Conservation (phyloP, 23 red algal species). For the Gracilaria gracilis region DNA sequence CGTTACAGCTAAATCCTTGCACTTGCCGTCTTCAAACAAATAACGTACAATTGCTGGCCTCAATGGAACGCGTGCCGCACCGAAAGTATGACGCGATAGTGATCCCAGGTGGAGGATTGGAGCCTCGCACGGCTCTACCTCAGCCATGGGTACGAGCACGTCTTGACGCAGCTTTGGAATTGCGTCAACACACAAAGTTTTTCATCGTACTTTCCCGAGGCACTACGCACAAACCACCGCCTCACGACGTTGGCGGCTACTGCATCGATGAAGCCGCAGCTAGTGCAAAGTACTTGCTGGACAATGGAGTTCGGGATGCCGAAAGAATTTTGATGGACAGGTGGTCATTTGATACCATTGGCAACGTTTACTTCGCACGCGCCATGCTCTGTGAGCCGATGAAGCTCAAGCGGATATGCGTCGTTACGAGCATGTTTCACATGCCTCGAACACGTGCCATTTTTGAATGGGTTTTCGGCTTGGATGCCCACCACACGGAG, state of each 20-base stretch:
- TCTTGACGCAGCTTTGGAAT: conserved; percentile 69
- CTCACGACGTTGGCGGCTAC: conserved; percentile 52
- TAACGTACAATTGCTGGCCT: neutral
- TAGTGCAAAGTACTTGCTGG: conserved; percentile 79
- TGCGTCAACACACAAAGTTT: conserved; percentile 49
- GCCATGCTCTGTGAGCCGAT: conserved; percentile 80
- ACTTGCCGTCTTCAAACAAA: neutral
- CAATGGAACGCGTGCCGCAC: neutral
- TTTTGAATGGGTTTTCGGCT: conserved; percentile 84
- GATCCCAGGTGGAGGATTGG: conserved; percentile 85
- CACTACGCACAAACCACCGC: conserved; percentile 82
- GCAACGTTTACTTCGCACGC: conserved; percentile 86
- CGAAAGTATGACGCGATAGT: conserved; percentile 79
- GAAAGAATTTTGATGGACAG: conserved; percentile 69
- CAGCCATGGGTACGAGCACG: conserved; percentile 84
- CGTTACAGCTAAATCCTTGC: too few relatives aligned
- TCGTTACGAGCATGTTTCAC: conserved; percentile 92
- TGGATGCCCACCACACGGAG: conserved; percentile 16
- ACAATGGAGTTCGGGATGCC: conserved; percentile 38
- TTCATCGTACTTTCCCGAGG: conserved; percentile 86
- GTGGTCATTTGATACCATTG: conserved; percentile 96
- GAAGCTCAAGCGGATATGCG: conserved; percentile 45
- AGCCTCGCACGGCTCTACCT: conserved; percentile 31
- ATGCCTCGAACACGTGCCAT: conserved; percentile 74
- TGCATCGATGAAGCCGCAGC: conserved; percentile 79